Percentiles rank a stretch among this genome's conserved stretches.
phyloP scores from a whole-genome alignment of 441 rosid genomes.

The Populus hybrid region DNA sequence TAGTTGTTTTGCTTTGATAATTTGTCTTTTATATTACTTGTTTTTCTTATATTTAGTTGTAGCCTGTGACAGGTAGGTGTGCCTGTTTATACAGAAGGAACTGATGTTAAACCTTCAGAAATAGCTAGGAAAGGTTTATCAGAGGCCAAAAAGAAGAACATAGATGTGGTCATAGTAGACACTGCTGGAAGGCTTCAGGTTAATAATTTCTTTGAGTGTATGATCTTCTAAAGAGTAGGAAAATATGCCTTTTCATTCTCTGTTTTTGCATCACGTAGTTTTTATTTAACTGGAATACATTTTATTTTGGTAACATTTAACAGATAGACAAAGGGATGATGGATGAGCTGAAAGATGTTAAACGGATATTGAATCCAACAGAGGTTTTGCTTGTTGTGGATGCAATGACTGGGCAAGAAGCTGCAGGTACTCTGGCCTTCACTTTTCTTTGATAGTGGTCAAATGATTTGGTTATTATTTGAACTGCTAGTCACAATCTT shows the following conservation, averaged over 20 bases:
- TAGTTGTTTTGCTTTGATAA: neutral
- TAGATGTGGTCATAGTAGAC: constrained; percentile 90
- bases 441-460: constrained; percentile 1
- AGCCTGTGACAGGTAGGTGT: constrained; percentile 75
- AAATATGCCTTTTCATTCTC: constrained; percentile 4
- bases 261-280: neutral
- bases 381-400: constrained; percentile 96
- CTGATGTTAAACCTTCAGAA: constrained; percentile 81
- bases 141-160: constrained; percentile 79
- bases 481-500: neutral
- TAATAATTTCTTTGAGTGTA: constrained; percentile 12
- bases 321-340: constrained; percentile 97
- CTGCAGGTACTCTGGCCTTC: constrained; percentile 61
- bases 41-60: constrained; percentile 30
- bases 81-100: constrained; percentile 88
- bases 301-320: constrained; percentile 8
- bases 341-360: constrained; percentile 96
- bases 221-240: constrained; percentile 9
- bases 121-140: constrained; percentile 86
- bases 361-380: constrained; percentile 73
- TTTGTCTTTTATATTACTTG: neutral
- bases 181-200: constrained; percentile 99
- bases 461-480: neutral
- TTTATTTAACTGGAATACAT: neutral
- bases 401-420: constrained; percentile 99